Conservation (phyloP, 495 filamentous ascomycete genomes). For the Penicillium silybi region DNA sequence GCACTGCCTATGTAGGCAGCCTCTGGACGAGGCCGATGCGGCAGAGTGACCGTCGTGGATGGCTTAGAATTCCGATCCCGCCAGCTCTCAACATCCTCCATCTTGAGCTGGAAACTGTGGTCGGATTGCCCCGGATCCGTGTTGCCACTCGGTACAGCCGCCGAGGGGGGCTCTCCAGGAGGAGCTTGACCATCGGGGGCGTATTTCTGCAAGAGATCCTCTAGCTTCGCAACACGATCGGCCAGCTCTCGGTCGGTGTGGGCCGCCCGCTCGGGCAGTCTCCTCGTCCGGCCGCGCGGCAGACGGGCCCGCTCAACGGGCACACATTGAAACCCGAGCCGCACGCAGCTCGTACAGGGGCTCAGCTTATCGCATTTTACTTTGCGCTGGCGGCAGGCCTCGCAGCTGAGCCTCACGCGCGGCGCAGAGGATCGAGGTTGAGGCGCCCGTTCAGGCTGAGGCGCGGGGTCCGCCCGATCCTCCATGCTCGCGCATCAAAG, state of each 20-base stretch:
- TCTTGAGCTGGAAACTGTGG: conserved; percentile 5
- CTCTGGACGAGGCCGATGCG: conserved; percentile 15
- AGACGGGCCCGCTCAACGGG: conserved; percentile 33
- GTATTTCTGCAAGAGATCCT: conserved; percentile 22
- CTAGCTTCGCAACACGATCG: conserved; percentile 28
- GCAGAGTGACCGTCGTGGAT: not conserved
- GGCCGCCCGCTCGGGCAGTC: conserved; percentile 12
- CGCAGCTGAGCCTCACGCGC: conserved; percentile 32
- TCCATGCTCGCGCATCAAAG: conserved; percentile 3
- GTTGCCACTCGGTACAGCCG: not conserved
- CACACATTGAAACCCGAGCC: conserved; percentile 58
- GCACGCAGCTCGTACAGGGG: conserved; percentile 68
- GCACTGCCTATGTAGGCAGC: conserved; percentile 23
- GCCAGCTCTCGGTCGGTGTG: conserved; percentile 20
- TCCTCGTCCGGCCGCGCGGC: conserved; percentile 43
- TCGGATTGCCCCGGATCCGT: not conserved
- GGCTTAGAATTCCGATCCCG: conserved; percentile 1
- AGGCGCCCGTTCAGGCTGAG: conserved; percentile 7
- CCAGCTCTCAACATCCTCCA: conserved; percentile 7
- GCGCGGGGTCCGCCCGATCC: conserved; percentile 8
- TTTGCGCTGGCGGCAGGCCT: conserved; percentile 67
- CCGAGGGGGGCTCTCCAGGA: not conserved
- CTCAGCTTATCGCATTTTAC: conserved; percentile 73
- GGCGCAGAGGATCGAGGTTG: conserved; percentile 21
- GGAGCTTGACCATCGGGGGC: conserved; percentile 12